Percentiles rank a stretch among this genome's conserved stretches.
phyloP scores from a whole-genome alignment of 2,329 filamentous ascomycete species.

The Colletotrichum costaricense region DNA sequence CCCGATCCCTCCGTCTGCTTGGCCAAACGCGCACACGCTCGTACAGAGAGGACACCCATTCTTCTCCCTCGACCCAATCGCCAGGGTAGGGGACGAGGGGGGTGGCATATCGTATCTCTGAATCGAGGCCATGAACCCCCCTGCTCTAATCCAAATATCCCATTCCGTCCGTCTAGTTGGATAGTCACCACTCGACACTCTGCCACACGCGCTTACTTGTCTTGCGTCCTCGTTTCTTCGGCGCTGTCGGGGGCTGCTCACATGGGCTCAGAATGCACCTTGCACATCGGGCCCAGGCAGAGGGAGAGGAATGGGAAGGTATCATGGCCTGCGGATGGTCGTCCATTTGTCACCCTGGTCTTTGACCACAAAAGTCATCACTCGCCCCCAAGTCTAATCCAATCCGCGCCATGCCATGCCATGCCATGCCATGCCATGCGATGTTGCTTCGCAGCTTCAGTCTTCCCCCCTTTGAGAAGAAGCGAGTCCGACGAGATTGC shows the following conservation, averaged over 20 bases:
- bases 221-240: background rate
- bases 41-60: background rate
- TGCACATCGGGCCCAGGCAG: background rate
- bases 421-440: background rate
- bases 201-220: background rate
- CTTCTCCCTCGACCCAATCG: constrained; percentile 2
- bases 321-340: background rate
- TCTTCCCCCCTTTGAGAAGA: constrained; percentile 10
- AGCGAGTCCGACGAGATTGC: background rate
- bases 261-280: background rate
- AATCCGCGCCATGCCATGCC: background rate
- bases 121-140: constrained; percentile 18
- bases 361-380: background rate
- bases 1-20: background rate
- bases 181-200: background rate
- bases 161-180: background rate
- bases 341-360: background rate
- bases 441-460: constrained; percentile 4
- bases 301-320: constrained; percentile 1
- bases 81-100: constrained; percentile 4
- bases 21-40: background rate
- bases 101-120: constrained; percentile 14
- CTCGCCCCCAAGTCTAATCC: background rate
- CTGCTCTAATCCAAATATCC: background rate
- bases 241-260: background rate